phyloP scores from a whole-genome alignment of 306 rosid species.

The Cucurbita argyrosperma region DNA sequence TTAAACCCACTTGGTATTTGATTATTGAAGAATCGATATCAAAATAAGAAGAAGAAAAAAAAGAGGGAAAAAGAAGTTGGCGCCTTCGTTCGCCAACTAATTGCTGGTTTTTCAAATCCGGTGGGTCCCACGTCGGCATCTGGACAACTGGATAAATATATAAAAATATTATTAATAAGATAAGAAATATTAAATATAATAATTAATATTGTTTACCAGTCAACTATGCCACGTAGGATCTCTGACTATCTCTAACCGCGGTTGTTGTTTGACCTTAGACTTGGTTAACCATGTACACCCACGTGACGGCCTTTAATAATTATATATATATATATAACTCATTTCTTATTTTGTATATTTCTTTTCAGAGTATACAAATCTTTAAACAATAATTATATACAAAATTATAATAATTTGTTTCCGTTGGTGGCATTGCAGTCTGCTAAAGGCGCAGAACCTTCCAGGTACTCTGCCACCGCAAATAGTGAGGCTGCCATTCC shows the following conservation, averaged over 20 bases:
- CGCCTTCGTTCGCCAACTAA: not conserved
- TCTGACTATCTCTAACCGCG: not conserved
- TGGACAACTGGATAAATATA: not conserved
- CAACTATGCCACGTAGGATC: not conserved
- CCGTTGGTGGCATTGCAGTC: slow-evolving; percentile 12
- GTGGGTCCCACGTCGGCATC: not conserved
- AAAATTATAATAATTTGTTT: not conserved
- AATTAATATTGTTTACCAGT: not conserved
- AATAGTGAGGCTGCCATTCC: slow-evolving; percentile 25
- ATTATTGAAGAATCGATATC: not conserved
- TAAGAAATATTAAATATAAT: not conserved
- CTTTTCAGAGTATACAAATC: too few species aligned
- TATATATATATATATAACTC: too few species aligned
- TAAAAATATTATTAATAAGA: not conserved
- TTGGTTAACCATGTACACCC: not conserved
- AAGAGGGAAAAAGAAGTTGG: not conserved
- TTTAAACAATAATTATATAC: too few species aligned
- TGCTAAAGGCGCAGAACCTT: slow-evolving; percentile 30
- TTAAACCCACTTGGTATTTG: not conserved
- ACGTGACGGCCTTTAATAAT: not conserved
- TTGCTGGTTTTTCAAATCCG: not conserved
- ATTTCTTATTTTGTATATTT: too few species aligned
- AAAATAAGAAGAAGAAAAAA: not conserved
- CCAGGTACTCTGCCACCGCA: slow-evolving; percentile 43
- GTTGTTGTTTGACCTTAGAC: not conserved